phyloP scores from a whole-genome alignment of 1,284 basidiomycete species.

The Trametes sp. region DNA sequence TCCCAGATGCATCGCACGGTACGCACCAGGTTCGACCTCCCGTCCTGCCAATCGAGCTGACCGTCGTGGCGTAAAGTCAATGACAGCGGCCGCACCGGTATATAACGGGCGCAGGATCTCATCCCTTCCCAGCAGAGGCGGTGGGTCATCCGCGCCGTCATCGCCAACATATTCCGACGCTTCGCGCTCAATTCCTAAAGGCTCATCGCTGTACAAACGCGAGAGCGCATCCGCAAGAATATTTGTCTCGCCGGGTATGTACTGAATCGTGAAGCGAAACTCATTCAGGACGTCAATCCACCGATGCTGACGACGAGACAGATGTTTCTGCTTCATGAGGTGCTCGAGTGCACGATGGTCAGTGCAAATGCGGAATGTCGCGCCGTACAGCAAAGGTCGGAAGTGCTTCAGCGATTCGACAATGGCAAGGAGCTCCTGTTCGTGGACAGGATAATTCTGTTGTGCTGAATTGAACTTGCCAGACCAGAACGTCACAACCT shows the following conservation, averaged over 20 bases:
- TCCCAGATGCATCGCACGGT: no score
- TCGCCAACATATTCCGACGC: slow-evolving; percentile 35
- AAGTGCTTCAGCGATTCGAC: slow-evolving; percentile 41
- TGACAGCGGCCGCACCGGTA: slow-evolving; percentile 4
- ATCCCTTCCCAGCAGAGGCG: no score
- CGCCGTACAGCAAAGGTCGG: slow-evolving; percentile 32
- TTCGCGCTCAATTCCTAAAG: slow-evolving; percentile 32
- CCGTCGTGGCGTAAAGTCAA: background rate
- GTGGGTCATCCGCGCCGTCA: slow-evolving; percentile 16
- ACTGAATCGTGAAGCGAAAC: slow-evolving; percentile 36
- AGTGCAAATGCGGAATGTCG: slow-evolving; percentile 32
- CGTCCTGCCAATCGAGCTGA: slow-evolving; percentile 2
- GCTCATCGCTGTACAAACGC: slow-evolving; percentile 43
- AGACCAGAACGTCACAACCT: slow-evolving; percentile 36
- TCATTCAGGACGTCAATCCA: slow-evolving; percentile 37
- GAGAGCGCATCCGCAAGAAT: slow-evolving; percentile 44
- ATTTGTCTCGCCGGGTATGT: slow-evolving; percentile 27
- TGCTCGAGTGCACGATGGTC: slow-evolving; percentile 38
- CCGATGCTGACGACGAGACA: slow-evolving; percentile 33
- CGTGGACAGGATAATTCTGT: slow-evolving; percentile 32
- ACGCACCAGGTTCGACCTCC: no score
- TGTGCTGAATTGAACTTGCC: slow-evolving; percentile 43
- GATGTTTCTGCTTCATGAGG: slow-evolving; percentile 33
- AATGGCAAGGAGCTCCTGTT: slow-evolving; percentile 35
- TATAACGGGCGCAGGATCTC: slow-evolving; percentile 8